phyloP scores from a whole-genome alignment of 2,329 filamentous ascomycete species.

The Exophiala phaeomuriformis region DNA sequence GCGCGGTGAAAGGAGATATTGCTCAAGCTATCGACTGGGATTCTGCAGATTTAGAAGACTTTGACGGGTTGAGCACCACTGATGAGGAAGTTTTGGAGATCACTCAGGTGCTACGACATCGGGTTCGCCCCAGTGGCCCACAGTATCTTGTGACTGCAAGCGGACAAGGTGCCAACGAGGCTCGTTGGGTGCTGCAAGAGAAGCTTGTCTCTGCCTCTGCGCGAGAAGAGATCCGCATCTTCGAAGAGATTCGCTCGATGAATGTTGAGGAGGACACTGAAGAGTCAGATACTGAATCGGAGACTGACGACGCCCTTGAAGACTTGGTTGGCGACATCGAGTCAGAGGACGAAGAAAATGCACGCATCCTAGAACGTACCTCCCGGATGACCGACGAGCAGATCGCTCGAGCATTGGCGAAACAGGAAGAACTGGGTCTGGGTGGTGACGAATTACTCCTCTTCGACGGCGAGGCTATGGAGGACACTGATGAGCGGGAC shows the following conservation, averaged over 20 bases:
- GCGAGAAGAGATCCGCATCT: constrained; percentile 29
- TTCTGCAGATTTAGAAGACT: constrained; percentile 40
- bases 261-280: constrained; percentile 22
- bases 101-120: constrained; percentile 40
- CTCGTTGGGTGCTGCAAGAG: constrained; percentile 42
- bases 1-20: not conserved
- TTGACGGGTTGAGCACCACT: constrained; percentile 46
- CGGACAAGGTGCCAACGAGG: constrained; percentile 40
- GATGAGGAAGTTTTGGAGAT: constrained; percentile 39
- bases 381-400: constrained; percentile 50
- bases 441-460: constrained; percentile 53
- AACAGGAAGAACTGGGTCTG: constrained; percentile 58
- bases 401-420: constrained; percentile 54
- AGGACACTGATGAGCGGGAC: constrained; percentile 31
- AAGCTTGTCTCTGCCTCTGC: constrained; percentile 31
- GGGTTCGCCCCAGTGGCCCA: constrained; percentile 38
- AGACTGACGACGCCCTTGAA: constrained; percentile 31
- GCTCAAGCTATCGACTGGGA: constrained; percentile 35
- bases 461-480: constrained; percentile 44
- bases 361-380: constrained; percentile 34
- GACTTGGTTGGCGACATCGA: constrained; percentile 36
- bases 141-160: constrained; percentile 49
- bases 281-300: constrained; percentile 30
- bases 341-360: constrained; percentile 34
- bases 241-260: constrained; percentile 32